Conservation (phyloP, 202 grass and related monocot species). For the Saccharum hybrid region DNA sequence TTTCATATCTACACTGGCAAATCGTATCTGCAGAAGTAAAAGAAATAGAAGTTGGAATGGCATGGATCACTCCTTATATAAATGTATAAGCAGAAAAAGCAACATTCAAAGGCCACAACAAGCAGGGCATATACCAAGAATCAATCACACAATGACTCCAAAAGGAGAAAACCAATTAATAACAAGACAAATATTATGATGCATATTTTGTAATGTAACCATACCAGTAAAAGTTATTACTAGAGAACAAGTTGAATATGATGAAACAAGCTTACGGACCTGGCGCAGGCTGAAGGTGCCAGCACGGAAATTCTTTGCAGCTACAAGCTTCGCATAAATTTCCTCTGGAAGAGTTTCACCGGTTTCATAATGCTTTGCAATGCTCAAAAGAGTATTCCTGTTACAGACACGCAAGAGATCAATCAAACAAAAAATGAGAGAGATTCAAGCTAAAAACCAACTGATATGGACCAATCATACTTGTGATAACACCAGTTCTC, state of each 20-base stretch:
- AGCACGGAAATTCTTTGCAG: conserved; percentile 98
- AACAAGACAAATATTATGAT: background rate
- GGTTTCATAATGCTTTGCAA: conserved; percentile 97
- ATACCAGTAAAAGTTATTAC: background rate
- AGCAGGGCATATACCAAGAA: background rate
- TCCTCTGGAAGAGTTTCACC: conserved; percentile 89
- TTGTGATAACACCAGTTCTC: conserved; percentile 99
- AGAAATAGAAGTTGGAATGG: background rate
- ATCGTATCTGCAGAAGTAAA: conserved; percentile 69
- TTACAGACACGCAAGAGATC: conserved; percentile 28
- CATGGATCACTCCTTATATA: background rate
- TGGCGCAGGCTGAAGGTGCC: conserved; percentile 88
- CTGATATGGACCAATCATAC: conserved; percentile 51
- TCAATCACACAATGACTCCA: background rate
- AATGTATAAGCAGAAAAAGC: conserved; percentile 3
- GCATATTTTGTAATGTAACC: background rate
- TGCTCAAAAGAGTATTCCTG: conserved; percentile 94
- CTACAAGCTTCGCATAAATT: conserved; percentile 89
- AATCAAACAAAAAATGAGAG: background rate
- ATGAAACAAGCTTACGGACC: conserved; percentile 44
- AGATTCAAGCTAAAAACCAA: conserved; percentile 27
- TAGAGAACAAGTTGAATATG: background rate
- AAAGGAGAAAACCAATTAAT: conserved; percentile 8
- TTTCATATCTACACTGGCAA: conserved; percentile 86
- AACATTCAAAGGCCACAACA: background rate